Evolutionary conservation across 331 rosid species (phyloP).

Genomic region (Pyracantha coccinea): DNA sequence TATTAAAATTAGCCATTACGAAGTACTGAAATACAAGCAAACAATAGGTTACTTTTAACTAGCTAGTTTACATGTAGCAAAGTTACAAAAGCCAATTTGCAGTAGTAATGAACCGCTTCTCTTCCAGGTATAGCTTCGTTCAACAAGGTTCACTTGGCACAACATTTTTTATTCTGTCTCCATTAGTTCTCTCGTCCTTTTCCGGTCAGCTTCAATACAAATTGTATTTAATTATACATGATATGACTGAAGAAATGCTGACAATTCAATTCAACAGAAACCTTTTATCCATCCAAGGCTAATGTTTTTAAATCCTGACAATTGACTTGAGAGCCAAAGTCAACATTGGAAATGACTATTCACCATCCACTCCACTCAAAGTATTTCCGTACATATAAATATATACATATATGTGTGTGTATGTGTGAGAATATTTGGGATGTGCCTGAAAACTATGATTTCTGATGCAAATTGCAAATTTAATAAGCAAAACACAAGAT

Average conservation of each 20-base stretch:
- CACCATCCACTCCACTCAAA: constrained; percentile 46
- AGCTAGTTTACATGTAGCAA: too few species aligned
- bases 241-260: not conserved
- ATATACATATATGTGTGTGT: not conserved
- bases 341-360: constrained; percentile 22
- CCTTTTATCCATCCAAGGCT: constrained; percentile 10
- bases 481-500: not conserved
- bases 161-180: not conserved
- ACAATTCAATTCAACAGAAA: constrained; percentile 36
- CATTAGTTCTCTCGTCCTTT: not conserved
- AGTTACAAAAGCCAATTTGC: not conserved
- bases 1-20: too few species aligned
- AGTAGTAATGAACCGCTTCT: not conserved
- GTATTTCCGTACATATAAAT: constrained; percentile 19
- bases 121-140: not conserved
- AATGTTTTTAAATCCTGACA: constrained; percentile 3
- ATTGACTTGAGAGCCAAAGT: constrained; percentile 37
- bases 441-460: not conserved
- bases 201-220: not conserved
- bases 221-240: not conserved
- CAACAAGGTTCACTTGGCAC: not conserved
- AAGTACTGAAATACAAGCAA: too few species aligned
- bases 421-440: not conserved
- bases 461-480: constrained; percentile 2
- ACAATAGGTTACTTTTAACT: too few species aligned